Evolutionary conservation across 192 early-diverging fungal species (phyloP), one percentile per base, ranked within the genome.

Genomic region (Podila clonocystis): DNA sequence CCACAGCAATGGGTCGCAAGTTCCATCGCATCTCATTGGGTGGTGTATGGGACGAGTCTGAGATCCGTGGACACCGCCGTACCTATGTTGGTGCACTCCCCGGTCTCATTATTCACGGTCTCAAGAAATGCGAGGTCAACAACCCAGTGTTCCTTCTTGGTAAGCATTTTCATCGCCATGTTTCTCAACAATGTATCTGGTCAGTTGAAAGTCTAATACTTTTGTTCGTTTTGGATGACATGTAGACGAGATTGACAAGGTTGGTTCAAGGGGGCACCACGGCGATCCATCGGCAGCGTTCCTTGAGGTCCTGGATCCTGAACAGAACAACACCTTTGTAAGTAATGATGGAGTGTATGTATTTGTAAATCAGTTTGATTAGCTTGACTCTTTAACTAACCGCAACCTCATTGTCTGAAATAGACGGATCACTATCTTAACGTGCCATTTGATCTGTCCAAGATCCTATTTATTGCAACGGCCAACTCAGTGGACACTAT

Each of bases 51-150:
- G 95, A 97, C 78, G 95, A 94, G 82, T 93, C 95, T 15, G 95
- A 97, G 72, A 95, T 97, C 63, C 84, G 93, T 34, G 95, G 95
- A 20, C 95, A 97, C 74, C 86, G 95, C 30, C 88, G 94, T 28
- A 97, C 95, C 9, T 97, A 97, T 80, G 87, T 97, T 60, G 95
- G 95, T 19, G 92, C 95, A 9, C 82, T 95, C 72, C 95, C 95
- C 17, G 95, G 95, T 9, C 60, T 91, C 15, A 90, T 97, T 62
- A 86, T 95, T 9, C 94, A 95, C 68, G 94, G 88, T 8, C 65
- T 95, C 52, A 84, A 85, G 31, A 86, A 89, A 70, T 88, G 85
- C 55, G 91, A 90, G 24, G 91, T 92, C 13, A 91, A 91, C 70
- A 94, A 96, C 80, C 95, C 94, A 2, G 88, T 95, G 1, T 84